Evolutionary conservation across 2,329 filamentous ascomycete species (phyloP).

Genomic region (Volutella citrinella): DNA sequence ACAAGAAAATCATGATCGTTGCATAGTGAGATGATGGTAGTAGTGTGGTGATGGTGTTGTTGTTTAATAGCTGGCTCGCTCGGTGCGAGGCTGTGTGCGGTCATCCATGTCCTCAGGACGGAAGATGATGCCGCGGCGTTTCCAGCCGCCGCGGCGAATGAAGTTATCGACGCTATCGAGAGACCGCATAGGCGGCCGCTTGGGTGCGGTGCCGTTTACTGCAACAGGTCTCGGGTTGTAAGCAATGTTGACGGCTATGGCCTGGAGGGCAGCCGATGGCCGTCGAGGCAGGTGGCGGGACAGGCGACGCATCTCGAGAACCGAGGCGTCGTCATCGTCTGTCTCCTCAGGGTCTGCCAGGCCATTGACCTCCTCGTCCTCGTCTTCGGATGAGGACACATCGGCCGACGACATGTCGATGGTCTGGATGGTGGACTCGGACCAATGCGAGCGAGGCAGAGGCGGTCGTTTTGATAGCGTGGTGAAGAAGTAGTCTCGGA

Average conservation of each 20-base stretch:
- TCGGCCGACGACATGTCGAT: conserved; percentile 20
- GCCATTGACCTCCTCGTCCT: conserved; percentile 15
- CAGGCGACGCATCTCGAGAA: conserved; percentile 24
- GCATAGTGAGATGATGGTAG: conserved; percentile 3
- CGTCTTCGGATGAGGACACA: conserved; percentile 20
- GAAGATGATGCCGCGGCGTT: conserved; percentile 41
- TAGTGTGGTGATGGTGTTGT: not conserved
- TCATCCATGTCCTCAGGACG: conserved; percentile 32
- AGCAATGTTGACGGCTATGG: conserved; percentile 33
- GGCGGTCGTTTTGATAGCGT: conserved; percentile 27
- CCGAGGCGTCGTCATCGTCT: conserved; percentile 17
- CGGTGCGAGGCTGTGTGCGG: conserved; percentile 8
- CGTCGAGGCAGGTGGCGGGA: conserved; percentile 12
- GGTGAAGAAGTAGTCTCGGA: conserved; percentile 33
- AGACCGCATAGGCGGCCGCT: conserved; percentile 36
- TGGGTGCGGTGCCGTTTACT: conserved; percentile 24
- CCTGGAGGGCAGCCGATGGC: conserved; percentile 17
- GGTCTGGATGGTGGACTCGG: conserved; percentile 39
- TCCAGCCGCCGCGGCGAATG: conserved; percentile 42
- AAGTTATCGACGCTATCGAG: conserved; percentile 40
- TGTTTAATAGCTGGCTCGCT: conserved; percentile 24
- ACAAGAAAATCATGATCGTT: too few species aligned
- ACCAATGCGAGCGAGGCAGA: conserved; percentile 39
- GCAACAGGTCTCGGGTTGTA: conserved; percentile 21
- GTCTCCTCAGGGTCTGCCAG: conserved; percentile 18